Evolutionary conservation across 108 stramenopile species (phyloP).

Genomic region (Conticribra guillardii): DNA sequence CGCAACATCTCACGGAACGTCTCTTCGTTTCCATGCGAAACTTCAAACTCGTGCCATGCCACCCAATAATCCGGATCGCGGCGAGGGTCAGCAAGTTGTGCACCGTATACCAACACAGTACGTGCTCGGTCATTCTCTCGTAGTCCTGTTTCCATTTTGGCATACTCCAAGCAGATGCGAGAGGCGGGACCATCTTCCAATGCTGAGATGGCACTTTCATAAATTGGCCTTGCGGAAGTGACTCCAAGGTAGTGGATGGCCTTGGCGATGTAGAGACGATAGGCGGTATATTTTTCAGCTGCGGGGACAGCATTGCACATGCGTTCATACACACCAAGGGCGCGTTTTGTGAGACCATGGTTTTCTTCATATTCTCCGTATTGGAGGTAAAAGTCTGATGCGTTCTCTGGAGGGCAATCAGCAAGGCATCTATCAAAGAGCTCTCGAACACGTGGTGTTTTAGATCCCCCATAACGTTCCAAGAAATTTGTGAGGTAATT

Average conservation of each 20-base stretch:
- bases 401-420: slow-evolving; percentile 85
- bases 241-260: slow-evolving; percentile 89
- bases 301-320: slow-evolving; percentile 88
- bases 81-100: slow-evolving; percentile 96
- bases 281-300: slow-evolving; percentile 85
- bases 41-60: slow-evolving; percentile 98
- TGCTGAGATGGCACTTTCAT: slow-evolving; percentile 91
- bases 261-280: slow-evolving; percentile 90
- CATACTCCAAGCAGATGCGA: slow-evolving; percentile 92
- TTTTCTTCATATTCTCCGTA: slow-evolving; percentile 96
- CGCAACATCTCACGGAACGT: slow-evolving; percentile 98
- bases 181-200: slow-evolving; percentile 79
- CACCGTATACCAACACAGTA: slow-evolving; percentile 87
- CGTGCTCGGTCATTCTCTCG: slow-evolving; percentile 97
- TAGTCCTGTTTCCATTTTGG: slow-evolving; percentile 90
- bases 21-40: slow-evolving; percentile 96
- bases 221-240: slow-evolving; percentile 89
- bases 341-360: slow-evolving; percentile 93
- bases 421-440: slow-evolving; percentile 93
- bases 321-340: slow-evolving; percentile 87
- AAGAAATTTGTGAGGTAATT: slow-evolving; percentile 88
- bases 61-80: slow-evolving; percentile 90
- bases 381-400: slow-evolving; percentile 86
- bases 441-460: slow-evolving; percentile 93
- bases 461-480: slow-evolving; percentile 91